These are phyloP conservation scores for Exophiala calicioides DNA, from an alignment of 2,329 filamentous ascomycete species.

Conservation along the genomic window DNA sequence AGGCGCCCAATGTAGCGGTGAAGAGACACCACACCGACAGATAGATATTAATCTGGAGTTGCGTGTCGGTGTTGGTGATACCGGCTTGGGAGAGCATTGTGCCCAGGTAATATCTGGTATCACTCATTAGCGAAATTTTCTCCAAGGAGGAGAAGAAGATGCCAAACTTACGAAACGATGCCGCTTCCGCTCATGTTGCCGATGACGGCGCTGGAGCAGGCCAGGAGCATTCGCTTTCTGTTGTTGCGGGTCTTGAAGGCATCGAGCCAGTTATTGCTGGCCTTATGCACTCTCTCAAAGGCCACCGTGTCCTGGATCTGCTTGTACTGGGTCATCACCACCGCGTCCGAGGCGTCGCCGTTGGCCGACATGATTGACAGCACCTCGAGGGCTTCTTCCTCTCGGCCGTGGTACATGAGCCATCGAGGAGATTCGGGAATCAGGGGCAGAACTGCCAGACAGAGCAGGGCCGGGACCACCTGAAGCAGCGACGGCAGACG, in stretches of 20 bases:
- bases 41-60: conserved; percentile 53
- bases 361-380: conserved; percentile 8
- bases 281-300: conserved; percentile 9
- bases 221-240: conserved; percentile 7
- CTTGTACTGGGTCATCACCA: conserved; percentile 3
- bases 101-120: conserved; percentile 44
- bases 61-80: conserved; percentile 44
- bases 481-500: conserved; percentile 8
- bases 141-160: too few species aligned
- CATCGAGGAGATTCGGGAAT: conserved; percentile 33
- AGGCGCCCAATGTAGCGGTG: conserved; percentile 46
- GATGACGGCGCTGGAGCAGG: conserved; percentile 6
- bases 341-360: conserved; percentile 2
- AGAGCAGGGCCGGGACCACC: conserved; percentile 12
- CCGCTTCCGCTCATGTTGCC: conserved; percentile 11
- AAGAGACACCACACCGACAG: conserved; percentile 53
- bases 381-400: conserved; percentile 22
- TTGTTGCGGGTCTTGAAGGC: conserved; percentile 3
- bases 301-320: conserved; percentile 11
- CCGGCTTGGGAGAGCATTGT: conserved; percentile 49
- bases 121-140: conserved; percentile 36
- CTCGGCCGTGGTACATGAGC: conserved; percentile 27
- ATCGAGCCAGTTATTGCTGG: conserved; percentile 3
- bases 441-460: conserved; percentile 43
- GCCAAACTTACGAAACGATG: conserved; percentile 7